phyloP scores from a whole-genome alignment of 306 rosid genomes.

The Coriaria nepalensis region DNA sequence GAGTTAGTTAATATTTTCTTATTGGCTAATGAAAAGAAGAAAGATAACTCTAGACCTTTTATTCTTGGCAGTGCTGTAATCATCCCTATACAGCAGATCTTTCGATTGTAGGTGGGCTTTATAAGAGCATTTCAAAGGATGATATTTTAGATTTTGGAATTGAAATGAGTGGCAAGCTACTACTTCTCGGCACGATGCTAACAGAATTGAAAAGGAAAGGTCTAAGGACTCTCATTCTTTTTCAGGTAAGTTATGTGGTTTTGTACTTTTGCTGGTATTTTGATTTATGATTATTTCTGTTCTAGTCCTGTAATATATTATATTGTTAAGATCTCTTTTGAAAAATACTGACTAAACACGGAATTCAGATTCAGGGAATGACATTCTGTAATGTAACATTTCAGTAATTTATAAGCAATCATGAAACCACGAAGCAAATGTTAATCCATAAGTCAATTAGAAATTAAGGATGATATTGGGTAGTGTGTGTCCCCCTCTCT shows the following conservation, averaged over 20 bases:
- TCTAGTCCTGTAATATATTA: background rate
- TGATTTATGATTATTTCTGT: slow-evolving; percentile 1
- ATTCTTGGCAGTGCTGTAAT: slow-evolving; percentile 63
- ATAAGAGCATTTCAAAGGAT: slow-evolving; percentile 25
- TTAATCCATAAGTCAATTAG: too few species aligned
- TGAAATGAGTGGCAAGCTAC: slow-evolving; percentile 84
- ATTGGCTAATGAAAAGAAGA: slow-evolving; percentile 2
- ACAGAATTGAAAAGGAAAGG: slow-evolving; percentile 44
- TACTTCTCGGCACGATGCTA: slow-evolving; percentile 79
- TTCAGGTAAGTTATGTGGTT: slow-evolving; percentile 40
- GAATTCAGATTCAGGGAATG: too few species aligned
- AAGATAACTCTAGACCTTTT: slow-evolving; percentile 2
- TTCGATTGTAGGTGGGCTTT: slow-evolving; percentile 25
- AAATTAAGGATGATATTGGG: too few species aligned
- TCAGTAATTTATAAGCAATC: too few species aligned
- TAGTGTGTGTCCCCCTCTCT: too few species aligned
- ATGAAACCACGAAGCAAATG: too few species aligned
- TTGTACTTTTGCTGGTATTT: background rate
- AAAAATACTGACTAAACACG: too few species aligned
- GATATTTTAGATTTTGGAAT: slow-evolving; percentile 47
- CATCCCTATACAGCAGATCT: slow-evolving; percentile 61
- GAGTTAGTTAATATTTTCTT: background rate
- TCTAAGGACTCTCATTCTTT: slow-evolving; percentile 54
- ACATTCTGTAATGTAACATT: too few species aligned
- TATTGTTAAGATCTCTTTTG: too few species aligned